A percentile compares a stretch with the other conserved stretches of the same genome.
Conservation (phyloP, 1,284 basidiomycete species). For the Termitomyces sp. region DNA sequence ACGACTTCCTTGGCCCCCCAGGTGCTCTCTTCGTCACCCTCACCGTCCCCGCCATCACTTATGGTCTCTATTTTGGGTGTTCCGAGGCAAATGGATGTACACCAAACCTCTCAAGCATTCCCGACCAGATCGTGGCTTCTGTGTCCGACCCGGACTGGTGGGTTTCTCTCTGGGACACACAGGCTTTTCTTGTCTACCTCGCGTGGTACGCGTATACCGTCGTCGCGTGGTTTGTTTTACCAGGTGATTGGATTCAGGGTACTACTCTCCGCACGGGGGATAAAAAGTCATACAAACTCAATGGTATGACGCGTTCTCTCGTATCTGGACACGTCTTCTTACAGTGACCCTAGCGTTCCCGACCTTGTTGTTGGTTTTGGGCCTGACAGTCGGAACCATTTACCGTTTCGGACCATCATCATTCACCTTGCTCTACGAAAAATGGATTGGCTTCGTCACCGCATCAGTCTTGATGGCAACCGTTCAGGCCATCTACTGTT, state of each 20-base stretch:
- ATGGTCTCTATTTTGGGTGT: conserved; percentile 83
- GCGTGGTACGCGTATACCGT: conserved; percentile 91
- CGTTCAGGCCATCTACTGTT: conserved; percentile 71
- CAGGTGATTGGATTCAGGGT: conserved; percentile 85
- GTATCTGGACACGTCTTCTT: neutral
- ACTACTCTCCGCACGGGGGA: conserved; percentile 73
- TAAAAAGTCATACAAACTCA: conserved; percentile 88
- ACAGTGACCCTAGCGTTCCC: conserved; percentile 64
- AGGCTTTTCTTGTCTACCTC: conserved; percentile 74
- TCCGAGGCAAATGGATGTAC: conserved; percentile 77
- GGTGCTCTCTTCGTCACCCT: conserved; percentile 75
- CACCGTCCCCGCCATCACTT: conserved; percentile 70
- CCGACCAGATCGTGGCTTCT: conserved; percentile 40
- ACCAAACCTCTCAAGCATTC: conserved; percentile 41
- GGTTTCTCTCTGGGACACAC: conserved; percentile 73
- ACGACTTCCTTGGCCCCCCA: conserved; percentile 85
- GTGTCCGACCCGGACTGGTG: conserved; percentile 58
- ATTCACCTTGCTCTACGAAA: conserved; percentile 89
- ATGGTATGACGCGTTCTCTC: conserved; percentile 53
- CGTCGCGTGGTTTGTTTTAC: conserved; percentile 78
- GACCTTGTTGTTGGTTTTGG: conserved; percentile 78
- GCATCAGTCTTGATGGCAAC: conserved; percentile 80
- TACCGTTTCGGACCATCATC: conserved; percentile 69
- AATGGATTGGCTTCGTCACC: conserved; percentile 88
- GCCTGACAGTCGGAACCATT: conserved; percentile 65